Percentiles rank a stretch among this genome's conserved stretches.
Conservation (phyloP, 1,284 basidiomycete species). For the Cryptococcus maquisensis region DNA sequence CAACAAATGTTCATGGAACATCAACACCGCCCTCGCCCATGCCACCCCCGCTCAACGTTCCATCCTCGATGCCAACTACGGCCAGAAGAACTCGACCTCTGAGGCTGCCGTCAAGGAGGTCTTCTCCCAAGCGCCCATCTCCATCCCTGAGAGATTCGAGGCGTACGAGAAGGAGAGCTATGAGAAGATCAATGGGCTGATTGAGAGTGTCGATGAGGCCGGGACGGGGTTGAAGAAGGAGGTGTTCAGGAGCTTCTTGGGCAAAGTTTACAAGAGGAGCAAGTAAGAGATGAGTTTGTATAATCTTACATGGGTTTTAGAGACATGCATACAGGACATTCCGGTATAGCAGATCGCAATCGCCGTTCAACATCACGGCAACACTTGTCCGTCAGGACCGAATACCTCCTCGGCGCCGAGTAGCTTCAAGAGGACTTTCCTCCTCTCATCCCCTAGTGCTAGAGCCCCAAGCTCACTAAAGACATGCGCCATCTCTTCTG, state of each 20-base stretch:
- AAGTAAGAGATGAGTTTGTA: constrained; percentile 59
- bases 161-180: constrained; percentile 77
- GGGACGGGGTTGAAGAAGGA: constrained; percentile 65
- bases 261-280: constrained; percentile 83
- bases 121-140: constrained; percentile 61
- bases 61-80: constrained; percentile 72
- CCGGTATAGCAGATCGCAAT: constrained; percentile 55
- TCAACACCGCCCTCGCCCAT: constrained; percentile 77
- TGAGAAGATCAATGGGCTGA: constrained; percentile 61
- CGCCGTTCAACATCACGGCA: background rate
- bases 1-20: constrained; percentile 98
- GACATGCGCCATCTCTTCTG: constrained; percentile 17
- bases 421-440: background rate
- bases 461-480: constrained; percentile 6
- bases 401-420: background rate
- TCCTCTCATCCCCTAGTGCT: background rate
- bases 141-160: constrained; percentile 64
- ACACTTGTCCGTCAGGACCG: background rate
- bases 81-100: constrained; percentile 66
- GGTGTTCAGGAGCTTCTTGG: constrained; percentile 78
- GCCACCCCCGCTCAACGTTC: constrained; percentile 62
- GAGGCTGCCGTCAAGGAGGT: constrained; percentile 71
- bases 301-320: background rate
- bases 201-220: constrained; percentile 64
- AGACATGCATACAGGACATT: constrained; percentile 63